Percentiles rank a stretch among this genome's conserved stretches.
Conservation (phyloP, 2,329 filamentous ascomycete genomes). For the Cladosporium colombiae region DNA sequence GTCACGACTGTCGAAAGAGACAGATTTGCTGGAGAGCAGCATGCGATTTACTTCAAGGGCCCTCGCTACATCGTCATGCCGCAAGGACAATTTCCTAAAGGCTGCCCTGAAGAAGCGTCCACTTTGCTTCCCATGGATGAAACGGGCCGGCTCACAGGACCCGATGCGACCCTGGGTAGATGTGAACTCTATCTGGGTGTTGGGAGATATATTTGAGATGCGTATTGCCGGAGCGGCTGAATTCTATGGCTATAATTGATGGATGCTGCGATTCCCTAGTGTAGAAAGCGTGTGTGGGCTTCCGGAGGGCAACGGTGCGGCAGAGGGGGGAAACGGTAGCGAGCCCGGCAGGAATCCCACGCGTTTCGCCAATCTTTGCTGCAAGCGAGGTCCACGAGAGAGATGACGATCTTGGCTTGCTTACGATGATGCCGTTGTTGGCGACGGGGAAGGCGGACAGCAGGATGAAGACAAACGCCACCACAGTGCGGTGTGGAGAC, state of each 20-base stretch:
- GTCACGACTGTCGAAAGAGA: neutral
- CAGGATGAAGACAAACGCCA: neutral
- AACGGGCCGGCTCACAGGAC: neutral
- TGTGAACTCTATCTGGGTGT: neutral
- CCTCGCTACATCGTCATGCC: neutral
- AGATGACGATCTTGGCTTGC: neutral
- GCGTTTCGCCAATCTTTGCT: neutral
- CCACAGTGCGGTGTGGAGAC: neutral
- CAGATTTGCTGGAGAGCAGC: neutral
- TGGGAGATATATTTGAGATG: neutral
- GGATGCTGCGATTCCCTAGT: neutral
- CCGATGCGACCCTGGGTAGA: neutral
- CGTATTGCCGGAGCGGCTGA: neutral
- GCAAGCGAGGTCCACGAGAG: neutral
- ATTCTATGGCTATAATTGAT: neutral
- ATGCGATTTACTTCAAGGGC: neutral
- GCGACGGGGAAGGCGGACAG: neutral
- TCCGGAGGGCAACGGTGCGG: neutral
- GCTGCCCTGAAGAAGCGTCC: neutral
- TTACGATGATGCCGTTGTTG: neutral
- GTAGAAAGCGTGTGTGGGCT: neutral
- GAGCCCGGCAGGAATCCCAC: neutral
- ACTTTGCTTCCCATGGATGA: neutral
- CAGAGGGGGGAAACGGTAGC: neutral
- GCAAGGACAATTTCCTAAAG: neutral